A percentile compares a stretch with the other conserved stretches of the same genome.
Evolutionary conservation across 805 yeast genomes (phyloP).

Genomic region (Cephaloascus albidus): DNA sequence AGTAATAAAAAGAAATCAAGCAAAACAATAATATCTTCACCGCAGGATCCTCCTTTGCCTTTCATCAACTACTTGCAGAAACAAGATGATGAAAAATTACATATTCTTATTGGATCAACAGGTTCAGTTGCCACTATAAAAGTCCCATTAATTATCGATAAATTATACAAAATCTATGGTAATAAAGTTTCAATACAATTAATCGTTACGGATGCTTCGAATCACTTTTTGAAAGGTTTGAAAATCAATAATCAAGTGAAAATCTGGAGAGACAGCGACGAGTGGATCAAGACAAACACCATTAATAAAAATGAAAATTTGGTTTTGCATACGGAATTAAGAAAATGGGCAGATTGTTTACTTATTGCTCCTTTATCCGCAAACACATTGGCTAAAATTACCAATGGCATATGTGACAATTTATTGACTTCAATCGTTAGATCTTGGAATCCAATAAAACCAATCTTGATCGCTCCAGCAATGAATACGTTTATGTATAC

Average conservation of each 20-base stretch:
- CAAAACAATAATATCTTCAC: slow-evolving; percentile 47
- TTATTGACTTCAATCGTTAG: slow-evolving; percentile 30
- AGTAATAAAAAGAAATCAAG: slow-evolving; percentile 22
- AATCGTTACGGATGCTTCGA: slow-evolving; percentile 79
- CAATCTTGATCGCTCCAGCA: slow-evolving; percentile 37
- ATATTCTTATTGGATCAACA: slow-evolving; percentile 84
- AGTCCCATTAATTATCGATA: slow-evolving; percentile 81
- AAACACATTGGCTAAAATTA: slow-evolving; percentile 31
- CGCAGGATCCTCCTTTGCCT: slow-evolving; percentile 60
- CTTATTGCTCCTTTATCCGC: slow-evolving; percentile 36
- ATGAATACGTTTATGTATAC: slow-evolving; percentile 40
- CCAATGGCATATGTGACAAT: slow-evolving; percentile 35
- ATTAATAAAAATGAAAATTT: slow-evolving; percentile 10
- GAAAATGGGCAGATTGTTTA: slow-evolving; percentile 39
- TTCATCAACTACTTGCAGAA: slow-evolving; percentile 64
- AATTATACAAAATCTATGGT: slow-evolving; percentile 73
- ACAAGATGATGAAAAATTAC: slow-evolving; percentile 77
- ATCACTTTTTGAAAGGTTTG: slow-evolving; percentile 50
- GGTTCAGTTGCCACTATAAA: slow-evolving; percentile 97
- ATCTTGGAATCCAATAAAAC: slow-evolving; percentile 34
- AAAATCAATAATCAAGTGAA: slow-evolving; percentile 59
- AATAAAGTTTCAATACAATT: slow-evolving; percentile 69
- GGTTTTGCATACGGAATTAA: slow-evolving; percentile 31
- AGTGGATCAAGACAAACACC: slow-evolving; percentile 50
- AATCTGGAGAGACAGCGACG: slow-evolving; percentile 91